phyloP scores from a whole-genome alignment of 1,284 basidiomycete species.

The Cryptococcus sp. region DNA sequence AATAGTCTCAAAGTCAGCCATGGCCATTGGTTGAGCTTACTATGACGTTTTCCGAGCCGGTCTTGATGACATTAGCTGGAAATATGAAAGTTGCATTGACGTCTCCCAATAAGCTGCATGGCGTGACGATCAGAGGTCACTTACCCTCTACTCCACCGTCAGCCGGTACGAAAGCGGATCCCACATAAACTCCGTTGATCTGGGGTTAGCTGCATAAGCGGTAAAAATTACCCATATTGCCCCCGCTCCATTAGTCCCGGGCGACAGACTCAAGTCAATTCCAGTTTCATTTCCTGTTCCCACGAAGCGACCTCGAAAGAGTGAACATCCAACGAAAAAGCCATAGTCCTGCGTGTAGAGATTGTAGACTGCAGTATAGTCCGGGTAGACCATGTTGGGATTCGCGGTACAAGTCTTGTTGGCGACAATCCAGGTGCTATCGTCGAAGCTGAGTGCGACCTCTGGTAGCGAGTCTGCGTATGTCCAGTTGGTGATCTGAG shows the following conservation, averaged over 20 bases:
- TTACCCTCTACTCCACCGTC: constrained; percentile 1
- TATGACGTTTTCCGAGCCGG: constrained; percentile 62
- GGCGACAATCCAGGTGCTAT: not conserved
- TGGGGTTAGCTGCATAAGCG: not conserved
- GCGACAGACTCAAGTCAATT: constrained; percentile 54
- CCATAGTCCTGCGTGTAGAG: constrained; percentile 1
- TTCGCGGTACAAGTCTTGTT: not conserved
- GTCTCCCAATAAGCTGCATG: constrained; percentile 56
- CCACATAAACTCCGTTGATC: constrained; percentile 2
- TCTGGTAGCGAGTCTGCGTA: not conserved
- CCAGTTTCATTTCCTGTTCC: constrained; percentile 58
- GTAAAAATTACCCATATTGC: constrained; percentile 2
- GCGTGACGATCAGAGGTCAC: not conserved
- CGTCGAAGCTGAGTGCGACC: not conserved
- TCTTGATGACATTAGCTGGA: constrained; percentile 42
- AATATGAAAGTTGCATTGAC: constrained; percentile 62
- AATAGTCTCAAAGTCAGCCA: not conserved
- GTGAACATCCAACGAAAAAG: constrained; percentile 44
- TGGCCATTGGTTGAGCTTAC: constrained; percentile 44
- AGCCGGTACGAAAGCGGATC: not conserved
- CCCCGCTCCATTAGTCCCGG: constrained; percentile 1
- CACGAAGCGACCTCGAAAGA: constrained; percentile 75
- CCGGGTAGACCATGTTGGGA: not conserved
- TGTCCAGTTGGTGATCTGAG: not conserved
- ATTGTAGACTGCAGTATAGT: not conserved